phyloP scores from a whole-genome alignment of 306 rosid genomes.

The Begonia peltatifolia region DNA sequence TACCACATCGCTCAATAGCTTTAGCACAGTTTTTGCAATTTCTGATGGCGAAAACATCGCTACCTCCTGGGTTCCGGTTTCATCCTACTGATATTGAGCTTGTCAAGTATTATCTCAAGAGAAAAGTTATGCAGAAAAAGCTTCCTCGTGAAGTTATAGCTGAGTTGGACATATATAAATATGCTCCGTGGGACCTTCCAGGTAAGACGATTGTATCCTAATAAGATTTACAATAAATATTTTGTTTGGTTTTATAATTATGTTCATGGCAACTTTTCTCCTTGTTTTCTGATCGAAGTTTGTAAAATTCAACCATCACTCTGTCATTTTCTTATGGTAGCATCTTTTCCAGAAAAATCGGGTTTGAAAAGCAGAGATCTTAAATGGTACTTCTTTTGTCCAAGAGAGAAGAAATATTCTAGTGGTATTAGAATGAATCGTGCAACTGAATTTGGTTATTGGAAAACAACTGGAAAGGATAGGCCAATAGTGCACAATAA shows the following conservation, averaged over 20 bases:
- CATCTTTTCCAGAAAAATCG: neutral
- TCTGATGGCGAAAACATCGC: slow-evolving; percentile 13
- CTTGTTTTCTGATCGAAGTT: neutral
- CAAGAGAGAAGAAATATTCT: slow-evolving; percentile 38
- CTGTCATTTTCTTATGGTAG: neutral
- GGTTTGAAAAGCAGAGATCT: slow-evolving; percentile 30
- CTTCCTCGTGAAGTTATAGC: slow-evolving; percentile 18
- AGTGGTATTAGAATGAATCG: slow-evolving; percentile 49
- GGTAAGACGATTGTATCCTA: slow-evolving; percentile 21
- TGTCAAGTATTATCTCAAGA: slow-evolving; percentile 37
- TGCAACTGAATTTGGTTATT: slow-evolving; percentile 11
- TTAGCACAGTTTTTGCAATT: neutral
- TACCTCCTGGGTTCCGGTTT: slow-evolving; percentile 61
- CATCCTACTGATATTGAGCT: slow-evolving; percentile 57
- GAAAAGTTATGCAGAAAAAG: slow-evolving; percentile 34
- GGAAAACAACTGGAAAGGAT: slow-evolving; percentile 74
- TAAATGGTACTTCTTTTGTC: slow-evolving; percentile 66
- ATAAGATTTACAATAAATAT: too few species aligned
- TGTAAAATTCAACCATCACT: neutral
- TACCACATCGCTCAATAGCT: neutral
- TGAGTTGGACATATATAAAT: slow-evolving; percentile 54
- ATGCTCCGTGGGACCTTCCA: slow-evolving; percentile 67
- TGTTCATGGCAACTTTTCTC: neutral
- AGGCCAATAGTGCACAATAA: slow-evolving; percentile 17
- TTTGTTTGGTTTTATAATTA: neutral